Base-by-base conservation (phyloP, 768 basidiomycete species). In the Leucogyrophana mollusca region DNA sequence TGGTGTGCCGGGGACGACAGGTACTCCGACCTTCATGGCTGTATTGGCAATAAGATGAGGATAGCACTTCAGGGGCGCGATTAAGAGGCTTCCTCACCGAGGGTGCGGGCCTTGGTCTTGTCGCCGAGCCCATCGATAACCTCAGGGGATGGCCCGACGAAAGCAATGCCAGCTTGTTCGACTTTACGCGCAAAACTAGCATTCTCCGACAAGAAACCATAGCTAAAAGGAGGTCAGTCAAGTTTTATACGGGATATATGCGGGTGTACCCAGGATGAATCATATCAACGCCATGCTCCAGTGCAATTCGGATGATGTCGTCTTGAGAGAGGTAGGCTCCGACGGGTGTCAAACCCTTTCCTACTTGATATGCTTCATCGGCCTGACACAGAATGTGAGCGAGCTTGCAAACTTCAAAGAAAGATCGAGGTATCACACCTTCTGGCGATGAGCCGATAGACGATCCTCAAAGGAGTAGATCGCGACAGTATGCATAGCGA, bases 251-350 rank as follows among this genome's bases (percentile, higher is more conserved):
- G 32, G 30, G 35, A 46, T 27, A 36, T 41, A 40, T 16, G 25
- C 2, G 16, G 18, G 34, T 76, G 60, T 56, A 93, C 91, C 94
- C 94, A 9, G 94, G 96, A 69, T 98, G 96, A 62, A 99, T 98
- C 96, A 99, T 98, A 65, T 97, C 95, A 20, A 99, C 96, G 20
- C 92, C 94, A 67, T 98, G 94, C 68, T 98, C 94, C 35, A 98
- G 78, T n/a, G 94, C 92, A 55, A 94, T 87, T 53, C 84, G 74
- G 70, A 99, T 94, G 68, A 99, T 98, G 60, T 96, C 94, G 57
- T 98, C 93, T 66, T 97, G 94, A 2, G 94, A 87, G 53, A 99
- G 87, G 68, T 99, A 99, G 9, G 96, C 96, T 14, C 77, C 96
- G 33, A 99, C 96, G 24, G 96, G 96, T 11, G 94, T 94, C 41